These are phyloP conservation scores for Beauveria varroae DNA, from an alignment of 2,329 filamentous ascomycete species.

Conservation along the genomic window DNA sequence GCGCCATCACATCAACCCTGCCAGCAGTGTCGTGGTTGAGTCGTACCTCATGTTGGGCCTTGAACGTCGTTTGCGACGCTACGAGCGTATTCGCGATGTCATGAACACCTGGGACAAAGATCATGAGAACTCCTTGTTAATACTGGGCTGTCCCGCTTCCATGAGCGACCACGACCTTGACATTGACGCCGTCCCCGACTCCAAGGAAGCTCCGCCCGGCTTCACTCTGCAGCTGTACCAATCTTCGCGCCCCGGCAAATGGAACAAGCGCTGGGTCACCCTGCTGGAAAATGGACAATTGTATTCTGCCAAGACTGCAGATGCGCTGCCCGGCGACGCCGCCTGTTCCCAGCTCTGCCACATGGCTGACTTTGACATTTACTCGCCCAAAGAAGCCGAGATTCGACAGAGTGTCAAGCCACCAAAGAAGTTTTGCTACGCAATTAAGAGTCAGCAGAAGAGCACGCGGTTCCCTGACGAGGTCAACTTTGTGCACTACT, in stretches of 20 bases:
- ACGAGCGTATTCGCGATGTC: slow-evolving; percentile 79
- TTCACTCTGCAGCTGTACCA: slow-evolving; percentile 69
- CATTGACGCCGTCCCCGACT: slow-evolving; percentile 52
- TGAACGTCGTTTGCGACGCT: slow-evolving; percentile 73
- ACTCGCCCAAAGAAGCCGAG: slow-evolving; percentile 64
- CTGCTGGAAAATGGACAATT: slow-evolving; percentile 68
- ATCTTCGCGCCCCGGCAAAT: slow-evolving; percentile 74
- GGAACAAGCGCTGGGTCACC: slow-evolving; percentile 78
- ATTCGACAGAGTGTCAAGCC: slow-evolving; percentile 66
- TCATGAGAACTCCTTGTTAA: slow-evolving; percentile 63
- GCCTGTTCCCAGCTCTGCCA: slow-evolving; percentile 69
- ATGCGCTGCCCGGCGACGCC: slow-evolving; percentile 53
- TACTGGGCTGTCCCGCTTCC: slow-evolving; percentile 52
- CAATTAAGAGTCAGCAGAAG: slow-evolving; percentile 88
- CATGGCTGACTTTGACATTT: slow-evolving; percentile 88
- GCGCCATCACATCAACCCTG: slow-evolving; percentile 54
- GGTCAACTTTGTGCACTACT: slow-evolving; percentile 87
- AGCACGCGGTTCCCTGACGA: slow-evolving; percentile 73
- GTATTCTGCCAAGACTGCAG: slow-evolving; percentile 59
- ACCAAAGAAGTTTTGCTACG: slow-evolving; percentile 79
- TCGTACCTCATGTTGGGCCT: slow-evolving; percentile 68
- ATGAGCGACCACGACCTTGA: slow-evolving; percentile 57
- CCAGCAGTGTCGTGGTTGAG: slow-evolving; percentile 67
- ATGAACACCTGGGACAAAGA: slow-evolving; percentile 91
- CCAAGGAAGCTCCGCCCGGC: slow-evolving; percentile 53